Evolutionary conservation across 352 stramenopile genomes (phyloP), one percentile per base, ranked within the genome.

Genomic region (Phytophthora pluvialis): DNA sequence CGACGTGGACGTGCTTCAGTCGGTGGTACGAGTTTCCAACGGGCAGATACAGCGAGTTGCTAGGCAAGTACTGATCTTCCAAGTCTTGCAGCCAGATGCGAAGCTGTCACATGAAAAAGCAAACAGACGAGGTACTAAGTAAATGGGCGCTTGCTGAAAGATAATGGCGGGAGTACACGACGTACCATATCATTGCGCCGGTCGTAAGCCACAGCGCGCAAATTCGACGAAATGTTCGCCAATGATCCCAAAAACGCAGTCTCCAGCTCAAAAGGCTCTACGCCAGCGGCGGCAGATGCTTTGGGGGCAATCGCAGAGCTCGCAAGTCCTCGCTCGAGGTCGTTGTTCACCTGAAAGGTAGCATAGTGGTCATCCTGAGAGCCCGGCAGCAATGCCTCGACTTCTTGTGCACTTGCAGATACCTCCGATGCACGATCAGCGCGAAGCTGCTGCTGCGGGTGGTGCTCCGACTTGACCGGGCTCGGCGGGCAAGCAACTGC

Each of bases 1-100:
- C 73, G 8, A 93, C 76, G 54, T 93, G 86, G 38, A 95, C 86
- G 18, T 75, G 77, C 65, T 93, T 93, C 32, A 95, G 63, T 4
- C 83, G 80, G 40, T 95, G 86, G 43, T 81, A 90, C 25, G 81
- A 75, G 48, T 95, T 92, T 16, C 84, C 83, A 9, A 93, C 83
- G 3, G 86, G 86, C 2, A 95, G 31, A 38, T 93, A 95, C 10
- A 95, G 75, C 32, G 84, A 89, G 42, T 91, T 89, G 60, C 81
- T 93, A 3, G 86, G 86, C 21, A 93, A 66, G 52, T 85, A 93
- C 57, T 90, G 81, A 36, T 58, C 53, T 44, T 92, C 70, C 18
- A 94, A 64, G 39, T 94, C 84, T 33, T 64, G 60, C 0, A 94
- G 60, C 83, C 85, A 93, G 5, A 73, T 66, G 21, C 83, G 86